A percentile compares a stretch with the other conserved stretches of the same genome.
Evolutionary conservation across 768 basidiomycete genomes (phyloP).

Genomic region (Lactifluus pinguis): DNA sequence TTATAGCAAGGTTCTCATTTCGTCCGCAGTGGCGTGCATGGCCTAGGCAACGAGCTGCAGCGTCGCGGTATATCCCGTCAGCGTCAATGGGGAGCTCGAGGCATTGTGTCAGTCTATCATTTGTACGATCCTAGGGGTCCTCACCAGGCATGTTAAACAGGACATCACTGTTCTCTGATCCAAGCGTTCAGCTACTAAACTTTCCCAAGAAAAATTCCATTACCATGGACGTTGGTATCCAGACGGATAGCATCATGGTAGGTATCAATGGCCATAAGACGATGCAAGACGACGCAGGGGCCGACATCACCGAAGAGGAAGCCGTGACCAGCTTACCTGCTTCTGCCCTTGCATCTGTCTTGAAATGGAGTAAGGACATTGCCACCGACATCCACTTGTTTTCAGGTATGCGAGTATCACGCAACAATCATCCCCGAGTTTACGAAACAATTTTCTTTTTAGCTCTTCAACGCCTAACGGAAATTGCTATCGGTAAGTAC

Average conservation of each 20-base stretch:
- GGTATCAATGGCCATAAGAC: conserved; percentile 27
- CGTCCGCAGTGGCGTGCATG: conserved; percentile 52
- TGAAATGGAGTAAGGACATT: conserved; percentile 69
- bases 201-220: conserved; percentile 48
- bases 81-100: conserved; percentile 64
- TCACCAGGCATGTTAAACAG: conserved; percentile 25
- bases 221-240: conserved; percentile 52
- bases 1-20: conserved; percentile 63
- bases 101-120: conserved; percentile 46
- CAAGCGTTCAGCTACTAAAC: conserved; percentile 38
- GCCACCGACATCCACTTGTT: conserved; percentile 64
- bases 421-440: conserved; percentile 19
- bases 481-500: conserved; percentile 53
- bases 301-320: conserved; percentile 39
- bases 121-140: neutral
- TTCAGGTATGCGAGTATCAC: conserved; percentile 34
- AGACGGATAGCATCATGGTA: conserved; percentile 36
- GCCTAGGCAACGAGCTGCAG: conserved; percentile 58
- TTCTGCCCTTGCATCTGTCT: conserved; percentile 54
- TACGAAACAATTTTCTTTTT: neutral
- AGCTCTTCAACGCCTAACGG: conserved; percentile 59
- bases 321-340: conserved; percentile 48
- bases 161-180: conserved; percentile 38
- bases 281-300: conserved; percentile 26
- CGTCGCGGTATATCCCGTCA: conserved; percentile 57